Evolutionary conservation across 257 asterid species (phyloP), one percentile per base, ranked within the genome.

Genomic region (Solanum dulcamara): DNA sequence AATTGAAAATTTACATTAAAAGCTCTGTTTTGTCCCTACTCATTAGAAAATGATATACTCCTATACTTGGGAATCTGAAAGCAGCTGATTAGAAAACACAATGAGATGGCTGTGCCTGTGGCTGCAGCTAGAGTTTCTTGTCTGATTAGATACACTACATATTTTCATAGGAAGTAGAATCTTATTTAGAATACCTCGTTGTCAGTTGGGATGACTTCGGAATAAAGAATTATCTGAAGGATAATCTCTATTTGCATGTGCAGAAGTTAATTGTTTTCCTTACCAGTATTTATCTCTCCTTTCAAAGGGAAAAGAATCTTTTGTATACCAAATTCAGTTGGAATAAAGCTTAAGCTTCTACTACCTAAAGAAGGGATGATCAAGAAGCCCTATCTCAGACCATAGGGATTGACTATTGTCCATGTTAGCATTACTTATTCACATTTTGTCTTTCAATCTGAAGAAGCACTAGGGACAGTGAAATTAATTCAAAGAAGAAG

Each of bases 1-100:
- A 79, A 79, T 46, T 79, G 83, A 79, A 75, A 48, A 81, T 85
- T 80, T 86, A 42, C 85, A 77, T 40, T 88, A 67, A 81, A 51
- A 88, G 22, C 55, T 79, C 80, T 81, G 38, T 24, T 44, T 84
- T 86, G 33, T 71, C 33, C 33, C n/a, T 87, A 26, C 40, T 77
- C 83, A 28, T 79, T 79, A 79, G 64, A 79, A 79, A 79, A 79
- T 48, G 44, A 80, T 80, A 74, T 57, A 80, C 51, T 79, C 83
- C 64, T 30, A 79, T 24, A 28, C 64, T 79, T 48, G 11, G 18
- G 64, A 48, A 79, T 28, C 57, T 51, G 64, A 48, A 48, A 79
- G 44, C 44, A 48, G 83, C 83, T 79, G 64, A 48, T 48, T 79
- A 48, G 83, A 79, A 79, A 79, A 48, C 30, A 79, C 28, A 30